Evolutionary conservation across 1,284 basidiomycete species (phyloP).

Genomic region (Ganoderma leucocontextum): DNA sequence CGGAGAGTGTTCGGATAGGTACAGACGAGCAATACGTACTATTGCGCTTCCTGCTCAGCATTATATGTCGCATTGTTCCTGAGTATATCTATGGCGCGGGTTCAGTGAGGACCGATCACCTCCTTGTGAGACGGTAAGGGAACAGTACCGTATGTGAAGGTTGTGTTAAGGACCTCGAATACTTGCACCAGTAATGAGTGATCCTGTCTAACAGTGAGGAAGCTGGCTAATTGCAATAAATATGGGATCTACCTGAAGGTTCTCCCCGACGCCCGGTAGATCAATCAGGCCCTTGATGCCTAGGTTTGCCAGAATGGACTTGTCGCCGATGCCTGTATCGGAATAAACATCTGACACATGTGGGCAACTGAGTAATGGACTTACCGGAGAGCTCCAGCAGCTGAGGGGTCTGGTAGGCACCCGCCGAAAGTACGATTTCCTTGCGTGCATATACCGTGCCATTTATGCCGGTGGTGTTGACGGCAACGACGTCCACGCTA

Average conservation of each 20-base stretch:
- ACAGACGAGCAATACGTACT: slow-evolving; percentile 10
- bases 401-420: slow-evolving; percentile 37
- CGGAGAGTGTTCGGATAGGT: neutral
- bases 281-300: slow-evolving; percentile 34
- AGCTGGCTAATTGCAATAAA: neutral
- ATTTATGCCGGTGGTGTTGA: slow-evolving; percentile 17
- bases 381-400: slow-evolving; percentile 39
- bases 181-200: slow-evolving; percentile 27
- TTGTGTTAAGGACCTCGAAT: slow-evolving; percentile 15
- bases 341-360: neutral
- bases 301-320: slow-evolving; percentile 22
- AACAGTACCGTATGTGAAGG: slow-evolving; percentile 19
- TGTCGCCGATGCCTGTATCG: slow-evolving; percentile 32
- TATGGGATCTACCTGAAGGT: slow-evolving; percentile 22
- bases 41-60: slow-evolving; percentile 17
- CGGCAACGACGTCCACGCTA: slow-evolving; percentile 33
- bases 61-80: slow-evolving; percentile 23
- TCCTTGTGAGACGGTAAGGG: neutral
- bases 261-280: slow-evolving; percentile 34
- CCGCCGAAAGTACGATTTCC: slow-evolving; percentile 39
- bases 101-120: neutral
- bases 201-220: slow-evolving; percentile 14
- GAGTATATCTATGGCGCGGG: slow-evolving; percentile 9
- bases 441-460: slow-evolving; percentile 32
- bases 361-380: neutral